These are phyloP conservation scores for Daldinia childiae DNA, from an alignment of 495 filamentous ascomycete species.

Conservation along the genomic window DNA sequence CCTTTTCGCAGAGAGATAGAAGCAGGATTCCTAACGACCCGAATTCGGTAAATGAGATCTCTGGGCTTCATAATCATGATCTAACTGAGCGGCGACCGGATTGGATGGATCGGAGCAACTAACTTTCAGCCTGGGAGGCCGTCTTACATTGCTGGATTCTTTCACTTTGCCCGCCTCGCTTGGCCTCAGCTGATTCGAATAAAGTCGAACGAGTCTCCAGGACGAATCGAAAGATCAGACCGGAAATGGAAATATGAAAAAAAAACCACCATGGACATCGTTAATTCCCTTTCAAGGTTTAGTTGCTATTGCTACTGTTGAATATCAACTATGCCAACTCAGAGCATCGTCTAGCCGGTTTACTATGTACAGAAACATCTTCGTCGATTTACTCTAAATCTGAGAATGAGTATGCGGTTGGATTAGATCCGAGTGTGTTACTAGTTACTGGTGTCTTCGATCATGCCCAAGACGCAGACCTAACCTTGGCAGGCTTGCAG, in stretches of 20 bases:
- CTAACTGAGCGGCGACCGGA: not conserved
- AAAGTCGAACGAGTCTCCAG: conserved; percentile 2
- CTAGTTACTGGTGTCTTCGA: conserved; percentile 13
- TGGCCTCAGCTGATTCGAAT: conserved; percentile 10
- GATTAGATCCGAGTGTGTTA: conserved; percentile 1
- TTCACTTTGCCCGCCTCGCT: conserved; percentile 17
- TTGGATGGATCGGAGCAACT: conserved; percentile 1
- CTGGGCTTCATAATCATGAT: conserved; percentile 2
- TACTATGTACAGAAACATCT: not conserved
- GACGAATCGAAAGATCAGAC: conserved; percentile 16
- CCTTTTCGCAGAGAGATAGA: conserved; percentile 11
- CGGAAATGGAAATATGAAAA: conserved; percentile 13
- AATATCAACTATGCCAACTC: conserved; percentile 3
- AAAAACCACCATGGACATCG: not conserved
- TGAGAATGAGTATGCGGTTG: not conserved
- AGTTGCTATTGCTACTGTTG: not conserved
- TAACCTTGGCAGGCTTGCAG: conserved; percentile 16
- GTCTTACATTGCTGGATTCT: conserved; percentile 16
- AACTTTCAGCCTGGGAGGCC: conserved; percentile 24
- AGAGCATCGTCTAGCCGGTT: not conserved
- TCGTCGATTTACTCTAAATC: not conserved
- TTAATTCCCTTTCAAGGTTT: not conserved
- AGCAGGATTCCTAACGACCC: conserved; percentile 12
- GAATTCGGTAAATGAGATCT: conserved; percentile 4
- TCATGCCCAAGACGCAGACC: conserved; percentile 8